Evolutionary conservation across 805 yeast genomes (phyloP).

Genomic region (Blastobotrys muscicola): DNA sequence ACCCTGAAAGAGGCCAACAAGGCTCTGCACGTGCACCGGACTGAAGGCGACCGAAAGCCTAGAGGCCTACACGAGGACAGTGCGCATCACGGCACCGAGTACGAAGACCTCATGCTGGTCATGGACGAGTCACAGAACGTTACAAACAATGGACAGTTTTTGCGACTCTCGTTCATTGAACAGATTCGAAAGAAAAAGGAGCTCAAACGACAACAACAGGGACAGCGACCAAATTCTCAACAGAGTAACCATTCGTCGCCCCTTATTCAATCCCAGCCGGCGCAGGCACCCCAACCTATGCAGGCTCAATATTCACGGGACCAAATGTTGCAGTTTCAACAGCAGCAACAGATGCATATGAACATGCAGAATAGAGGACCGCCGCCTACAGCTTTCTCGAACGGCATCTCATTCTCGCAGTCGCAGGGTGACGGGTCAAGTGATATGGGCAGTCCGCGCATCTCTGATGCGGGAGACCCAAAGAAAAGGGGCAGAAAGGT

Average conservation of each 20-base stretch:
- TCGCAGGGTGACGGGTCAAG: no score
- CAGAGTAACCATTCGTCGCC: constrained; percentile 8
- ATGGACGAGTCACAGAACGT: constrained; percentile 40
- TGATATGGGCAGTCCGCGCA: background rate
- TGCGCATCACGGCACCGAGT: constrained; percentile 65
- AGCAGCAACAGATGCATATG: constrained; percentile 5
- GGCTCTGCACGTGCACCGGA: constrained; percentile 18
- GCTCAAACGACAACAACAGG: constrained; percentile 15
- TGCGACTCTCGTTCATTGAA: constrained; percentile 81
- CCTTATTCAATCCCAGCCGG: constrained; percentile 2
- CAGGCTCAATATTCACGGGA: constrained; percentile 2
- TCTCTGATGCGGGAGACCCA: constrained; percentile 2
- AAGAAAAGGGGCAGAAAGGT: background rate
- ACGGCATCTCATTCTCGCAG: background rate
- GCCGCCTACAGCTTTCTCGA: background rate
- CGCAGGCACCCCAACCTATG: constrained; percentile 7
- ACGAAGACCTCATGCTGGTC: constrained; percentile 81
- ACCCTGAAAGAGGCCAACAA: constrained; percentile 8
- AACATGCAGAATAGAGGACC: constrained; percentile 3
- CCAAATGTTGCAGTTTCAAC: constrained; percentile 4
- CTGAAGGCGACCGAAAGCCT: constrained; percentile 29
- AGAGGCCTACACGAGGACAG: constrained; percentile 55
- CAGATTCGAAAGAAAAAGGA: constrained; percentile 67
- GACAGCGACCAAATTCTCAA: constrained; percentile 6
- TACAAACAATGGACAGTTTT: constrained; percentile 52